Conservation (phyloP, 345 rosid species). For the Hibiscus syriacus region DNA sequence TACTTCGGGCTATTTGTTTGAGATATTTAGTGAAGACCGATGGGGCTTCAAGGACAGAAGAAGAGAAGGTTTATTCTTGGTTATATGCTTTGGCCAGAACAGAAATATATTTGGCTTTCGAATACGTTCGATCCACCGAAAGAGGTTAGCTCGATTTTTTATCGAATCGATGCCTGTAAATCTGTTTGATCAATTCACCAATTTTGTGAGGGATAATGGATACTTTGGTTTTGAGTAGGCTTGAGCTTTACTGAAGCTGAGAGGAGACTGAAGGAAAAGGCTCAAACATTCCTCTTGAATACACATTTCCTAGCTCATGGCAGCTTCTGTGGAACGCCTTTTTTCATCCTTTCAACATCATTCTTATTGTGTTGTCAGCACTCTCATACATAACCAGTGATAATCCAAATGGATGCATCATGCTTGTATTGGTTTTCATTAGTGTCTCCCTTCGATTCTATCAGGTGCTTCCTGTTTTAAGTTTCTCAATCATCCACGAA, state of each 20-base stretch:
- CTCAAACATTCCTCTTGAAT: constrained; percentile 46
- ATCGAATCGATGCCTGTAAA: no score
- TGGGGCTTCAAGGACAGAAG: constrained; percentile 51
- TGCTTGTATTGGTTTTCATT: constrained; percentile 54
- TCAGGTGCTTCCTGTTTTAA: constrained; percentile 32
- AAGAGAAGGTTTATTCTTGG: constrained; percentile 66
- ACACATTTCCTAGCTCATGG: constrained; percentile 51
- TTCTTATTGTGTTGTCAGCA: constrained; percentile 48
- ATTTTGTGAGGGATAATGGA: no score
- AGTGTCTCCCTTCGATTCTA: constrained; percentile 60
- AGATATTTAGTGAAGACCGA: constrained; percentile 33
- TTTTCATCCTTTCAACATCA: constrained; percentile 69
- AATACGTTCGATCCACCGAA: constrained; percentile 67
- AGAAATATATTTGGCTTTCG: constrained; percentile 45
- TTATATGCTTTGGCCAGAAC: constrained; percentile 46
- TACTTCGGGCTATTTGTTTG: not conserved
- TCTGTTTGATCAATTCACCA: no score
- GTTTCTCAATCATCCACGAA: not conserved
- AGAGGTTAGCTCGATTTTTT: constrained; percentile 36
- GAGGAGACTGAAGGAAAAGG: constrained; percentile 58
- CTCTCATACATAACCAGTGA: constrained; percentile 58
- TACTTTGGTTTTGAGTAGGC: constrained; percentile 27
- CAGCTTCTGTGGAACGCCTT: constrained; percentile 58
- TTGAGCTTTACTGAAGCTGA: constrained; percentile 69
- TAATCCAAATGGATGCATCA: constrained; percentile 55